Base-by-base conservation (phyloP, 768 basidiomycete genomes). In the Boletus coccyginus region DNA sequence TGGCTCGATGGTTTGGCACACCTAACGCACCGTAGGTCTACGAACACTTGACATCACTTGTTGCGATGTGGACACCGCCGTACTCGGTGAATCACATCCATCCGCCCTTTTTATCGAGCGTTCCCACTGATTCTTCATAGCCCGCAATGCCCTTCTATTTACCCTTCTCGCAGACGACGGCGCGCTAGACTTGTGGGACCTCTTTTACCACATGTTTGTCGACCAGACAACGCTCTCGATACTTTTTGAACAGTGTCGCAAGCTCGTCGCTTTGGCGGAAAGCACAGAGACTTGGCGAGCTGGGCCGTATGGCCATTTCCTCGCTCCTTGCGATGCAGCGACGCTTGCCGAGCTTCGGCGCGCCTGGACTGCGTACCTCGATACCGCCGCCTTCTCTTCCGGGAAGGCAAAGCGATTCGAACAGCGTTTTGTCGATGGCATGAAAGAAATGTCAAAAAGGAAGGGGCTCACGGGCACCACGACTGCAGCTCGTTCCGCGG, bases 11-110 rank as follows among this genome's bases (percentile, higher is more conserved):
- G n/a, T 19, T 35, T 16, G 1, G 38, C 3, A 5, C 7, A 10
- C 5, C 35, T 64, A 29, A 66, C 41, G 1, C 14, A 0, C 12
- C 24, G 5, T 27, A 70, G 68, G 24, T 32, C 43, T 14, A 14
- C 66, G 60, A n/a, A 17, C 38, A 6, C 42, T 65, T 21, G 70
- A 70, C 33, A 54, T 70, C 9, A 72, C 69, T 36, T 72, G 69
- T 40, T 70, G 69, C 13, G 69, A 72, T 24, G 51, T 72, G 7
- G 68, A 70, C 16, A 49, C 53, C 12, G 70, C 62, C 8, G 47
- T 70, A 6, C 62, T 70, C 2, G 68, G 70, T 65, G 38, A 42
- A 66, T 9, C 35, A 12, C 17, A 17, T 45, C 14, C n/a, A 8
- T 27, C 21, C 32, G 3, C 5, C 3, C 0, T 33, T 27, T 41